Conservation (phyloP, 257 asterid species). For the Nemophila menziesii region DNA sequence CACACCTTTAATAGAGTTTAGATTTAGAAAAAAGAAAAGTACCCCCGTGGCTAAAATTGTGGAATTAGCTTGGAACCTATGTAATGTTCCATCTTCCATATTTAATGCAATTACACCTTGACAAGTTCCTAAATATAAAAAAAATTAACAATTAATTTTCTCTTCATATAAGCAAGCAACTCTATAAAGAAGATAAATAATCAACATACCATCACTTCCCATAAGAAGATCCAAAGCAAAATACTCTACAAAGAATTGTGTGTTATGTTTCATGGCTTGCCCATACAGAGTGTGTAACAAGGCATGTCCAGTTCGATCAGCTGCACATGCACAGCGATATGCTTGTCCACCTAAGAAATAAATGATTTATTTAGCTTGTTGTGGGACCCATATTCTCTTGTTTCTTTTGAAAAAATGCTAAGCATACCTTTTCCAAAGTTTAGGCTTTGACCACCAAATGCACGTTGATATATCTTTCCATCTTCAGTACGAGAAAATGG, state of each 20-base stretch:
- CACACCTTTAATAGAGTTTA: not conserved
- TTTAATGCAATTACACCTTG: conserved; percentile 85
- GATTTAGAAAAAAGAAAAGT: conserved; percentile 9
- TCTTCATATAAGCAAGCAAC: not conserved
- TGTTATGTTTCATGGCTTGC: conserved; percentile 97
- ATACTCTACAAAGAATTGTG: conserved; percentile 92
- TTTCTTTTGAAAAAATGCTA: conserved; percentile 7
- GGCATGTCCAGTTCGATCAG: conserved; percentile 99
- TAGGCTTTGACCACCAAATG: conserved; percentile 97
- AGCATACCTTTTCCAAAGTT: conserved; percentile 78
- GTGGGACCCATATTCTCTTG: not conserved
- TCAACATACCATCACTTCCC: conserved; percentile 65
- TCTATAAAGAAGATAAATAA: not conserved
- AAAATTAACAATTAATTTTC: not conserved
- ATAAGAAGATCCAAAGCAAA: conserved; percentile 85
- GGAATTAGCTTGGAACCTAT: conserved; percentile 74
- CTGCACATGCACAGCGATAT: conserved; percentile 98
- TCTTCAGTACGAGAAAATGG: conserved; percentile 98
- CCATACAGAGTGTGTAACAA: conserved; percentile 94
- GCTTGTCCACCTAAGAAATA: conserved; percentile 83
- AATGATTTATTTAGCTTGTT: not conserved
- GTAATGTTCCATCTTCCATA: conserved; percentile 97
- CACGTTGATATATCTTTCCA: conserved; percentile 94
- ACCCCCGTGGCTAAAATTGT: conserved; percentile 98
- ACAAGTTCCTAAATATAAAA: conserved; percentile 37